Base-by-base conservation (phyloP, 2,329 filamentous ascomycete species). In the Colletotrichum melonis region DNA sequence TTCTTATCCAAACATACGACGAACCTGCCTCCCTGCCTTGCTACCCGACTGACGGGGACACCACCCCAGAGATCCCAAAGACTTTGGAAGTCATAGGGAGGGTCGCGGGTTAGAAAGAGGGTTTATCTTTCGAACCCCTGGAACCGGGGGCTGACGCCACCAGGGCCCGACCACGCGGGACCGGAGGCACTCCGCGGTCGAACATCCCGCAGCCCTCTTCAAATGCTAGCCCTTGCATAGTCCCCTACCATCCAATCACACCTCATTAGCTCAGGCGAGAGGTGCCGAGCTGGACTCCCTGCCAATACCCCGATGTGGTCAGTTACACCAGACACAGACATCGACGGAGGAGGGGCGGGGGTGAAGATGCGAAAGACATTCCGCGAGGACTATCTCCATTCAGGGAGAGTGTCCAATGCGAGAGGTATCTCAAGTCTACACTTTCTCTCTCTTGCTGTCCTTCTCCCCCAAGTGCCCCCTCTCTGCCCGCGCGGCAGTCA, bases 131-230 rank as follows among this genome's bases (percentile, higher is more conserved):
- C 60, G 14, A 30, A 55, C 46, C 58, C 54, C 70, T 26, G 30
- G 54, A 30, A 22, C 46, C 16, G 46, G 56, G 54, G 19, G 69
- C 63, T 67, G 63, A 57, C 67, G 60, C 67, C 67, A 70, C 63
- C 49, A 24, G 67, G 70, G 49, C 67, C 60, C 70, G 55, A 73
- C 67, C 60, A 70, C 60, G 70, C 70, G 70, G 70, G 60, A 66
- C 70, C 67, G 67, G 70, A 66, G 70, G 26, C 19, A 62, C 55
- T 52, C 35, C 62, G 46, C 30, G 32, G 30, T n/a, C 52, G 58
- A 16, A 16, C 22, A 30, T 30, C 32, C 58, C 54, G 19, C 24
- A 30, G 42, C 60, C 46, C 54, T 67, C 11, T 52, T 42, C 56
- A 60, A 22, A 49, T 49, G 42, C 42, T 49, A 38, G 60, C 60